These are phyloP conservation scores for Trichothecium sympodiale DNA, from an alignment of 2,329 filamentous ascomycete species.

Conservation along the genomic window DNA sequence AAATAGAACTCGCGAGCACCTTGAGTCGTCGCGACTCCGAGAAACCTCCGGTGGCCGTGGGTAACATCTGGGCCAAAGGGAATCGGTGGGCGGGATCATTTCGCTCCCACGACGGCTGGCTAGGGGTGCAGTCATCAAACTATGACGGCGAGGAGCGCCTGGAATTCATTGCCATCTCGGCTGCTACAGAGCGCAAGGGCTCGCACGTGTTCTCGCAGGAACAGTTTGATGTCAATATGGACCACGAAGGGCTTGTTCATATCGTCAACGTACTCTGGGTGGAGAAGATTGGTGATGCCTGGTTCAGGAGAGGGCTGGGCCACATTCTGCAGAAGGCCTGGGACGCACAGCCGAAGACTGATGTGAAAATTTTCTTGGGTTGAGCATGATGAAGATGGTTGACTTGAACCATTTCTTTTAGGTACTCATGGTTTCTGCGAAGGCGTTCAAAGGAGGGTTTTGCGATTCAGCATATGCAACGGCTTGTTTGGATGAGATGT, in stretches of 20 bases:
- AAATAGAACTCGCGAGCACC: constrained; percentile 27
- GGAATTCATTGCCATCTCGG: constrained; percentile 31
- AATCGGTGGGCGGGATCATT: constrained; percentile 29
- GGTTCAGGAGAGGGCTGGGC: constrained; percentile 29
- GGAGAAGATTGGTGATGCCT: constrained; percentile 30
- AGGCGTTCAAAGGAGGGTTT: too few relatives aligned
- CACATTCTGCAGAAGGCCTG: constrained; percentile 29
- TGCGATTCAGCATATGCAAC: too few relatives aligned
- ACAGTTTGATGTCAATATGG: constrained; percentile 27
- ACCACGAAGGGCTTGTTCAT: constrained; percentile 29
- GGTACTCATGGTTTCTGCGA: too few relatives aligned
- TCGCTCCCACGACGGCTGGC: constrained; percentile 32
- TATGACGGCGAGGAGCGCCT: constrained; percentile 31
- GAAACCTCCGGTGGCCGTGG: constrained; percentile 29
- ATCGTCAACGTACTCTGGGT: constrained; percentile 36
- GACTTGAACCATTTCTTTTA: too few relatives aligned
- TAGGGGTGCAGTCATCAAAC: constrained; percentile 34
- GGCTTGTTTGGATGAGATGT: too few relatives aligned
- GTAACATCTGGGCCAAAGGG: constrained; percentile 26
- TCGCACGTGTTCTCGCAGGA: constrained; percentile 27
- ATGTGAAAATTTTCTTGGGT: constrained; percentile 29
- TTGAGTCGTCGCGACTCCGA: constrained; percentile 20
- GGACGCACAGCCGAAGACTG: constrained; percentile 26
- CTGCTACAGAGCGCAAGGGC: constrained; percentile 27
- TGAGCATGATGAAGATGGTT: constrained; percentile 10